phyloP scores from a whole-genome alignment of 495 filamentous ascomycete species.

The Mytilinidion resinicola region DNA sequence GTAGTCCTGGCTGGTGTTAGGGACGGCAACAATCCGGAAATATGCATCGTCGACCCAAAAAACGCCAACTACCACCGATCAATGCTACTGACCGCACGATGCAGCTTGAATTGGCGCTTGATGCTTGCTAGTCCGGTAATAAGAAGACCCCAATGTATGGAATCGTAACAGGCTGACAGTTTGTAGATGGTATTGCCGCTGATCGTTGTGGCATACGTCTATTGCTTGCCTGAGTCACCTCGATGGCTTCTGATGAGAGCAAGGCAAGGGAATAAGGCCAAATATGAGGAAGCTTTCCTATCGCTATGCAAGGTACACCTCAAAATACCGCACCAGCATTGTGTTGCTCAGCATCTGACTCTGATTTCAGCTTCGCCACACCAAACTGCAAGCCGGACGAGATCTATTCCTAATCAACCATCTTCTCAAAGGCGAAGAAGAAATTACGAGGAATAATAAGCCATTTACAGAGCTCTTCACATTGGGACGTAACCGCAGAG shows the following conservation, averaged over 20 bases:
- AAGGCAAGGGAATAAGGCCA: conserved; percentile 9
- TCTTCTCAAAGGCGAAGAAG: conserved; percentile 4
- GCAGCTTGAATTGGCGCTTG: conserved; percentile 2
- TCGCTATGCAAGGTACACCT: background rate
- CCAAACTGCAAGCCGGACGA: conserved; percentile 1
- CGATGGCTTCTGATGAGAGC: conserved; percentile 7
- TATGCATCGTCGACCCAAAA: background rate
- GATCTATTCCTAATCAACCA: conserved; percentile 10
- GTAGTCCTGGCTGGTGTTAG: conserved; percentile 6
- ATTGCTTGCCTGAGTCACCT: conserved; percentile 4
- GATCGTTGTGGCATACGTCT: conserved; percentile 14
- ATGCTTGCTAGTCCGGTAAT: conserved; percentile 4
- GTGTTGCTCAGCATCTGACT: background rate
- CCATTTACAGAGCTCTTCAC: conserved; percentile 6
- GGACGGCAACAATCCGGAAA: background rate
- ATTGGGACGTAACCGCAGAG: conserved; percentile 2
- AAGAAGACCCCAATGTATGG: background rate
- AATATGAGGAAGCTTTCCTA: conserved; percentile 3
- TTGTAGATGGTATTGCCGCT: conserved; percentile 11
- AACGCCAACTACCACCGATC: background rate
- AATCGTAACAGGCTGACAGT: background rate
- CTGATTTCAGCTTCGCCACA: conserved; percentile 3
- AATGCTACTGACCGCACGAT: background rate
- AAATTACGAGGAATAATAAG: background rate
- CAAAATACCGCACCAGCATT: background rate